Percentiles rank a stretch among this genome's conserved stretches.
These are phyloP conservation scores for Xylaria palmicola DNA, from an alignment of 495 filamentous ascomycete species.

Conservation along the genomic window DNA sequence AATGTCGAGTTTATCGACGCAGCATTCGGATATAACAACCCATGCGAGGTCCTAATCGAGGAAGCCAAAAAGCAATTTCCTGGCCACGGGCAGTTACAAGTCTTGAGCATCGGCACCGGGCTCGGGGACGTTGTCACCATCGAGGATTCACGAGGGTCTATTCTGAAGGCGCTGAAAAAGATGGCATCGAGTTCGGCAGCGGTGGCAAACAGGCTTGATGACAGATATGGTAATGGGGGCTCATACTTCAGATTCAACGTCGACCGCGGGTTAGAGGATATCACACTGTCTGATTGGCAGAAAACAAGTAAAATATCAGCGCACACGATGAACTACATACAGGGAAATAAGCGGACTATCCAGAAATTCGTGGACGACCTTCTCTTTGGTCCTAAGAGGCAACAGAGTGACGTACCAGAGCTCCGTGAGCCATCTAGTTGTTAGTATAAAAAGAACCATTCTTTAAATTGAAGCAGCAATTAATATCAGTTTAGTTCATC, in stretches of 20 bases:
- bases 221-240: conserved; percentile 22
- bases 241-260: conserved; percentile 49
- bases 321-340: conserved; percentile 39
- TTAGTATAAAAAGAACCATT: no score
- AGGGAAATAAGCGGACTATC: background rate
- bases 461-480: no score
- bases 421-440: no score
- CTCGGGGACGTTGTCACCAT: conserved; percentile 13
- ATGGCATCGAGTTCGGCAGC: conserved; percentile 24
- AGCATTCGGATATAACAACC: conserved; percentile 33
- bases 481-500: no score
- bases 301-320: conserved; percentile 35
- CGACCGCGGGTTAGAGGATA: conserved; percentile 39
- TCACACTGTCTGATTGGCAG: conserved; percentile 39
- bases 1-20: conserved; percentile 30
- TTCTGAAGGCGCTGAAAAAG: conserved; percentile 21
- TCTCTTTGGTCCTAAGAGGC: no score
- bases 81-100: conserved; percentile 4
- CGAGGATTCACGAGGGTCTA: conserved; percentile 5
- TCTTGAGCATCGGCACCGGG: conserved; percentile 34
- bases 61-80: conserved; percentile 22
- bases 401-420: no score
- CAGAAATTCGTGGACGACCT: conserved; percentile 11
- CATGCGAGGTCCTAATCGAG: conserved; percentile 23
- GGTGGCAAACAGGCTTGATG: conserved; percentile 12